A percentile compares a stretch with the other conserved stretches of the same genome.
phyloP scores from a whole-genome alignment of 2,329 filamentous ascomycete genomes.

The Pestalotiopsis sp. region DNA sequence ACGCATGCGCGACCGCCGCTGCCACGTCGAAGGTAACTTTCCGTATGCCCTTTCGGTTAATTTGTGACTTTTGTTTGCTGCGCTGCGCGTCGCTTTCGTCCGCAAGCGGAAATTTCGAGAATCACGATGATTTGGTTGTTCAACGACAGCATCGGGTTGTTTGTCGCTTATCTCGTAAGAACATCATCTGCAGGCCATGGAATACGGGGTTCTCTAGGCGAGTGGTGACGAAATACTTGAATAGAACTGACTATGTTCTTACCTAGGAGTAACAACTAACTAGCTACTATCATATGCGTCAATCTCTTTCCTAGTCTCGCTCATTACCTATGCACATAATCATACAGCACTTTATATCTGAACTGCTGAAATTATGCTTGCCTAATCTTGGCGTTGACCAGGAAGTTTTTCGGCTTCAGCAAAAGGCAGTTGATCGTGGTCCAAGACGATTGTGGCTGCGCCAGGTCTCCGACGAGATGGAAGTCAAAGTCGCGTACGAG shows the following conservation, averaged over 20 bases:
- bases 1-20: neutral
- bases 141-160: neutral
- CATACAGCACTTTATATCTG: no score
- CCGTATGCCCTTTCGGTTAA: neutral
- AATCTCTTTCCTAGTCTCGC: no score
- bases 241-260: no score
- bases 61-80: neutral
- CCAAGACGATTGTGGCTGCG: neutral
- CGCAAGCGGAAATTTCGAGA: neutral
- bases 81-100: neutral
- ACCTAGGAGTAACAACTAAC: no score
- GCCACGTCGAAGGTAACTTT: slow-evolving; percentile 5
- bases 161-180: neutral
- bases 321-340: no score
- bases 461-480: slow-evolving; percentile 20
- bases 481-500: slow-evolving; percentile 38
- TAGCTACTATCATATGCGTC: no score
- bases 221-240: no score
- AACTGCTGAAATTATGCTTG: neutral
- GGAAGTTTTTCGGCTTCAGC: slow-evolving; percentile 9
- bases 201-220: no score
- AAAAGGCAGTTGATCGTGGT: slow-evolving; percentile 3
- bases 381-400: slow-evolving; percentile 3
- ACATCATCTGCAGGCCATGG: neutral
- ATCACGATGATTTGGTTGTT: neutral